Evolutionary conservation across 306 rosid genomes (phyloP), one percentile per base, ranked within the genome.

Genomic region (Herpetospermum pedunculosum): DNA sequence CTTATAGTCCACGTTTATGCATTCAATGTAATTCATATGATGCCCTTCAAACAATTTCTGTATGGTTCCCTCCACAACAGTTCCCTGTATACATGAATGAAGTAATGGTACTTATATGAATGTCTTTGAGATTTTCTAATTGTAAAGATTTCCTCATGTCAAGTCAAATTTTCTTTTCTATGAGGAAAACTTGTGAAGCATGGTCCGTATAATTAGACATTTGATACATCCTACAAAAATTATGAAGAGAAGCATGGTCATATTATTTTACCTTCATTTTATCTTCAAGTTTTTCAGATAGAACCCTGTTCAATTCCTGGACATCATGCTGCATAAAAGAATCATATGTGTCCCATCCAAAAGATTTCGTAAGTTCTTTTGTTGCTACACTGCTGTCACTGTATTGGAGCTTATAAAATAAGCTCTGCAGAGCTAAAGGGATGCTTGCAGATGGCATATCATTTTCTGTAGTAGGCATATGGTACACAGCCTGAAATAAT

Each of bases 11-110:
- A 91, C 99, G n/a, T 95, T 95, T 79, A 95, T 89, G 90, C 99
- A 95, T 80, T 95, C 99, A 55, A 95, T 95, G 72, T 92, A 95
- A 77, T 95, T 95, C 99, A 95, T 95, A 72, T 95, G 97, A 78
- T 95, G 99, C 63, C 99, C 99, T 87, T 95, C 99, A 80, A 95
- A 95, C 78, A 95, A 88, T 77, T 91, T 87, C 81, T 95, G 99
- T 79, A 95, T 95, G 21, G 99, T 95, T 78, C 97, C 99, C 87
- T 95, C 99, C 26, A 95, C 99, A 73, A 95, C 99, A 78, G 99
- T 95, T 80, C 96, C 97, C 99, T 95, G 81, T 73, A 26, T 5
- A 34, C 62, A 75, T 29, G 19, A 30, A 59, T 28, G 16, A 60
- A 44, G 77, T 41, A 25, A n/a, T 72, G 10, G 29, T n/a, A 54